These are phyloP conservation scores for Saitozyma podzolica DNA, from an alignment of 768 basidiomycete species.

Conservation along the genomic window DNA sequence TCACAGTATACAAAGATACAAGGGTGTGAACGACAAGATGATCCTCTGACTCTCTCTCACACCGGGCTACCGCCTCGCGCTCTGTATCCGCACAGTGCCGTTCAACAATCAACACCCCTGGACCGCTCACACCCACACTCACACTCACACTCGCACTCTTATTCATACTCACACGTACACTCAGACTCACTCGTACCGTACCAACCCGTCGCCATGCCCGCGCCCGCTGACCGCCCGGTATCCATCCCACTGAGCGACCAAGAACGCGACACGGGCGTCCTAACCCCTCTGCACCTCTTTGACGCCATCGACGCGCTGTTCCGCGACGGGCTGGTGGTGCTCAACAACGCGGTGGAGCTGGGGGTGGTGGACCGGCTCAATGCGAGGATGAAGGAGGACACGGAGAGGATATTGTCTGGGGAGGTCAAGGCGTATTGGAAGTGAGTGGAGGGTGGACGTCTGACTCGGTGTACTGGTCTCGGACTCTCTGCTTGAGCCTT, in stretches of 20 bases:
- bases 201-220: background rate
- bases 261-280: conserved; percentile 7
- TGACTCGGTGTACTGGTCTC: background rate
- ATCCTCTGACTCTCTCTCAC: too few relatives aligned
- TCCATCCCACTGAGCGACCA: conserved; percentile 10
- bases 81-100: too few relatives aligned
- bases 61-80: too few relatives aligned
- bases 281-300: conserved; percentile 8
- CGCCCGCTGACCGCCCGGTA: conserved; percentile 4
- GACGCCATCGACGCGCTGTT: conserved; percentile 10
- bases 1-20: too few relatives aligned
- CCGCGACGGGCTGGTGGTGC: conserved; percentile 11
- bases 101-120: too few relatives aligned
- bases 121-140: too few relatives aligned
- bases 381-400: conserved; percentile 9
- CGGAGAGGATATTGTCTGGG: conserved; percentile 5
- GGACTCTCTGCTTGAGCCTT: too few relatives aligned
- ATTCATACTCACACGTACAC: too few relatives aligned
- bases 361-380: conserved; percentile 12
- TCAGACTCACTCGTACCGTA: too few relatives aligned
- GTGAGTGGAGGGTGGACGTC: conserved; percentile 7
- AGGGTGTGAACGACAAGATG: too few relatives aligned
- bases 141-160: too few relatives aligned
- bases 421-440: conserved; percentile 5
- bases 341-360: conserved; percentile 8